Conservation (phyloP, 2,329 filamentous ascomycete genomes). For the Epichloe sibirici region DNA sequence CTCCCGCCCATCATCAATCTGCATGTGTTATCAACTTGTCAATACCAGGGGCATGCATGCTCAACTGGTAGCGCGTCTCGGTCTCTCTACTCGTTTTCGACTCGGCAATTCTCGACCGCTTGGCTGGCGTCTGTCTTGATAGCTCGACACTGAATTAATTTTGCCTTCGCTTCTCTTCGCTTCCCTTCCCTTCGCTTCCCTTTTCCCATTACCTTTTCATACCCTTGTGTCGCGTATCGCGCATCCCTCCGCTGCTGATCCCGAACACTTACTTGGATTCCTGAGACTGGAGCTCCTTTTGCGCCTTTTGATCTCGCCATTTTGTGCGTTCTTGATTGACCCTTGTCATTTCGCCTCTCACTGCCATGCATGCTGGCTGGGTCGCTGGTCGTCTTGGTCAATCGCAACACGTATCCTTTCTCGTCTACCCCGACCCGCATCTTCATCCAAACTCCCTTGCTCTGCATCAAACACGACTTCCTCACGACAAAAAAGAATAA, state of each 20-base stretch:
- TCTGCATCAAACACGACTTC: background rate
- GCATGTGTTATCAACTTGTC: no score
- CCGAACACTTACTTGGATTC: background rate
- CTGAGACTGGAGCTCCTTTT: background rate
- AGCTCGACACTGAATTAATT: background rate
- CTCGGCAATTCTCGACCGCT: no score
- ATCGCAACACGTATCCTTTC: background rate
- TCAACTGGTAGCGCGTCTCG: no score
- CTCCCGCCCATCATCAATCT: no score
- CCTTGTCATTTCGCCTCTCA: background rate
- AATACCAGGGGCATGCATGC: no score
- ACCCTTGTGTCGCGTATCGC: no score
- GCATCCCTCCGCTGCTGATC: background rate
- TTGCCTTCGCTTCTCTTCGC: background rate
- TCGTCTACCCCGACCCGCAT: background rate
- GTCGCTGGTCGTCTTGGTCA: conserved; percentile 2
- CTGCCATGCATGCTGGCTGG: conserved; percentile 2
- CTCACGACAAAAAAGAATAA: background rate
- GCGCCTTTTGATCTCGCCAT: background rate
- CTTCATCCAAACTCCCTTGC: background rate
- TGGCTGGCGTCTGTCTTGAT: background rate
- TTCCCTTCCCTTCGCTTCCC: background rate
- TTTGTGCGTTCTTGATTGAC: background rate
- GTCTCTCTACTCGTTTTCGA: no score
- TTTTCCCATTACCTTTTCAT: background rate